phyloP scores from a whole-genome alignment of 371 early-diverging fungal species.

The Mortierella sp. region DNA sequence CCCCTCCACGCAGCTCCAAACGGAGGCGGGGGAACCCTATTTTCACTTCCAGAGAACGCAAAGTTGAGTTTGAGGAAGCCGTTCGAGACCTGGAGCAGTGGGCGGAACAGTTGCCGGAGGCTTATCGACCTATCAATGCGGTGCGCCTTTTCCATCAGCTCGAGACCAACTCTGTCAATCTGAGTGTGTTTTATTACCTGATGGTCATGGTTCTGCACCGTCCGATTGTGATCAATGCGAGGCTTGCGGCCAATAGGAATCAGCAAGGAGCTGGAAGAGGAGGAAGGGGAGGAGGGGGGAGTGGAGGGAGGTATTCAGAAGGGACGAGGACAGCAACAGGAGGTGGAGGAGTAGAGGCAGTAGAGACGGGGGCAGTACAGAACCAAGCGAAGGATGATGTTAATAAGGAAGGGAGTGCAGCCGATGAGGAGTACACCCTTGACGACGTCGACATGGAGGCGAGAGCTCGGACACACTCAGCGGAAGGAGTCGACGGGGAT shows the following conservation, averaged over 20 bases:
- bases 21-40: neutral
- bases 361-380: neutral
- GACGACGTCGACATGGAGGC: neutral
- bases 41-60: neutral
- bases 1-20: neutral
- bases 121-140: neutral
- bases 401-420: neutral
- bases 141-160: neutral
- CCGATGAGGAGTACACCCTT: neutral
- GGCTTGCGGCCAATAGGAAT: neutral
- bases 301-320: neutral
- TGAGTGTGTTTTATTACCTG: neutral
- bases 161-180: neutral
- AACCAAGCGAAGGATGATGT: neutral
- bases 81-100: neutral
- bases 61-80: neutral
- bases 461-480: neutral
- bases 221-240: neutral
- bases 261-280: neutral
- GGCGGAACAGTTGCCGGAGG: conserved; percentile 9
- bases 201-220: conserved; percentile 6
- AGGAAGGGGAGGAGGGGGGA: neutral
- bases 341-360: neutral
- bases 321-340: neutral
- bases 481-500: neutral